Evolutionary conservation across 1,139 yeast genomes (phyloP).

Genomic region (Hemisphaericaspora subhashii): DNA sequence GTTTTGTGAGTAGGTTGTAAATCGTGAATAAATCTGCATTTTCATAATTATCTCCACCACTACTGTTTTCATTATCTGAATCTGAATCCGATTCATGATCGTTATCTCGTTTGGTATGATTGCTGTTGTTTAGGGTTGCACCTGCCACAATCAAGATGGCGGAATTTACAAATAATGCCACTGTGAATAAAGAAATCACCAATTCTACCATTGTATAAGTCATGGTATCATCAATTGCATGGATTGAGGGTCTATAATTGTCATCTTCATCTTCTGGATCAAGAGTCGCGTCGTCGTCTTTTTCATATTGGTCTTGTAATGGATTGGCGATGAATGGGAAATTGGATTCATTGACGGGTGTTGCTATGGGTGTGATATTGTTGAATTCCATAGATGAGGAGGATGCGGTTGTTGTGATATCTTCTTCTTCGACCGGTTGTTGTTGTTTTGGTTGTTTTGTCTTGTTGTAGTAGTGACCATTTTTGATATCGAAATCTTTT

Average conservation of each 20-base stretch:
- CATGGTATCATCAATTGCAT: constrained; percentile 68
- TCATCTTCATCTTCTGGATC: constrained; percentile 24
- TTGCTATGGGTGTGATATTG: constrained; percentile 14
- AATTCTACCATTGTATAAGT: constrained; percentile 68
- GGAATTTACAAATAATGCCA: constrained; percentile 78
- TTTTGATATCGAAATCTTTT: constrained; percentile 71
- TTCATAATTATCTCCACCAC: constrained; percentile 38
- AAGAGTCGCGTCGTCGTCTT: constrained; percentile 29
- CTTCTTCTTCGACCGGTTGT: background rate
- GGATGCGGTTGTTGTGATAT: background rate
- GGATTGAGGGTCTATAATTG: constrained; percentile 60
- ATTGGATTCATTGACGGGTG: constrained; percentile 7
- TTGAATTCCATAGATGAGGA: constrained; percentile 19
- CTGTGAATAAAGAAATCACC: constrained; percentile 63
- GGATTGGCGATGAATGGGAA: background rate
- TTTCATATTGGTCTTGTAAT: constrained; percentile 17
- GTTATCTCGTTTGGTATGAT: constrained; percentile 33
- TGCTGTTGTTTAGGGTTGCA: constrained; percentile 48
- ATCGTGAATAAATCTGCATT: constrained; percentile 85
- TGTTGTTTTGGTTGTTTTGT: constrained; percentile 17
- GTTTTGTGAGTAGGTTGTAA: constrained; percentile 68
- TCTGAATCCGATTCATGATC: constrained; percentile 50
- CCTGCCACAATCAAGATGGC: constrained; percentile 80
- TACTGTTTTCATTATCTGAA: constrained; percentile 29
- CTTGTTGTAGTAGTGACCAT: constrained; percentile 45